Evolutionary conservation across 2,329 filamentous ascomycete species (phyloP).

Genomic region (Clarireedia homoeocarpa): DNA sequence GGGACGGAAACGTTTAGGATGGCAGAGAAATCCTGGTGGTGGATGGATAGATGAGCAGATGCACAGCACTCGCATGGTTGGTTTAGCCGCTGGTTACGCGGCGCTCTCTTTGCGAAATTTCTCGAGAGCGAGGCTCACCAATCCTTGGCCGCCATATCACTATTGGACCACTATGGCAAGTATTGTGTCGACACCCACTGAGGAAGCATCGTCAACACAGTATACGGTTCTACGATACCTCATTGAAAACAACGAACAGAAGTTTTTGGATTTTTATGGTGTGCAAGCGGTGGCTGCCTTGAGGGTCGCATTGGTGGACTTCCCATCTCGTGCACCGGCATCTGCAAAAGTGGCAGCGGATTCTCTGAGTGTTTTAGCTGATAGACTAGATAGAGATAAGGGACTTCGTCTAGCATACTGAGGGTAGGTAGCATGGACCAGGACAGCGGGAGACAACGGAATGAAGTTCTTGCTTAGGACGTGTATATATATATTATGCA

Average conservation of each 20-base stretch:
- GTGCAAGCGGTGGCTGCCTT: slow-evolving; percentile 65
- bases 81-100: slow-evolving; percentile 76
- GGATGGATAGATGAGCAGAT: slow-evolving; percentile 57
- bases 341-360: neutral
- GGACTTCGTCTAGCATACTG: slow-evolving; percentile 1
- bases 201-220: slow-evolving; percentile 65
- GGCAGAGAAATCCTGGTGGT: slow-evolving; percentile 45
- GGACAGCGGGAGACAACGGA: too few species aligned
- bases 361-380: slow-evolving; percentile 7
- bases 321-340: slow-evolving; percentile 40
- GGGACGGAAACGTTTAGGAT: slow-evolving; percentile 63
- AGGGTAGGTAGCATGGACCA: too few species aligned
- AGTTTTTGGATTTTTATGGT: slow-evolving; percentile 77
- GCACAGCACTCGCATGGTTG: slow-evolving; percentile 79
- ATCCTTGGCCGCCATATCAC: slow-evolving; percentile 68
- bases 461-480: too few species aligned
- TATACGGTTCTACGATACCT: slow-evolving; percentile 62
- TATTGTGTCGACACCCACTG: slow-evolving; percentile 66
- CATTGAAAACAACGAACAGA: slow-evolving; percentile 63
- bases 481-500: too few species aligned
- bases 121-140: slow-evolving; percentile 53
- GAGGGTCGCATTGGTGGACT: slow-evolving; percentile 62
- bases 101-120: slow-evolving; percentile 80
- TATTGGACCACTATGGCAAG: slow-evolving; percentile 77
- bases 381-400: slow-evolving; percentile 11